phyloP scores from a whole-genome alignment of 2,329 filamentous ascomycete species.

The Fusarium burgessii region DNA sequence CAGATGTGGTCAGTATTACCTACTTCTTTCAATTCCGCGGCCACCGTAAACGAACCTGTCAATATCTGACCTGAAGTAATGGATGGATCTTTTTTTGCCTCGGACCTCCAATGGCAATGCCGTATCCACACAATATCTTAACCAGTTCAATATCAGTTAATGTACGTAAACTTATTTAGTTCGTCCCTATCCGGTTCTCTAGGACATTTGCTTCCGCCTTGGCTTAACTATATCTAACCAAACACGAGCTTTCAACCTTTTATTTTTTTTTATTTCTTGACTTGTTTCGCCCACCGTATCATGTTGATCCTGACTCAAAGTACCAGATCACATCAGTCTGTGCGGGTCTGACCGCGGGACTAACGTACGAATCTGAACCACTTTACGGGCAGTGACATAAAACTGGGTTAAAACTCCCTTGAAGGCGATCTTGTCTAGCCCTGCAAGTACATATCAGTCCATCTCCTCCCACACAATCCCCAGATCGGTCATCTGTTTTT shows the following conservation, averaged over 20 bases:
- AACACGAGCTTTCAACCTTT: not conserved
- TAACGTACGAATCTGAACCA: not conserved
- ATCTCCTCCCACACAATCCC: not conserved
- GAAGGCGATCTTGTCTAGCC: not conserved
- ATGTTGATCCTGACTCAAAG: not conserved
- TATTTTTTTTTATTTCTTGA: not conserved
- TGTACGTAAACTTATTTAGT: not conserved
- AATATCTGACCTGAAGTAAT: constrained; percentile 1
- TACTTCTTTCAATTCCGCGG: not conserved
- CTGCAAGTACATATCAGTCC: constrained; percentile 3
- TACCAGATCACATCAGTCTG: not conserved
- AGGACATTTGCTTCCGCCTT: not conserved
- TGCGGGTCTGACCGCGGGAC: constrained; percentile 7
- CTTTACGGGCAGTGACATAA: not conserved
- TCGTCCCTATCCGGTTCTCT: not conserved
- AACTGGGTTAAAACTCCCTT: not conserved
- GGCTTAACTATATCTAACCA: not conserved
- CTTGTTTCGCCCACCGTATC: not conserved
- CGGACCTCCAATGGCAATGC: not conserved
- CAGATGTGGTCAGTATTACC: not conserved
- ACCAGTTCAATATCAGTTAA: not conserved
- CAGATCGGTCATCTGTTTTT: not conserved
- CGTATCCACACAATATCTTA: not conserved
- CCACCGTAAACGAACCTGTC: not conserved
- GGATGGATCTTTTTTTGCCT: not conserved